Evolutionary conservation across 305 asterid genomes (phyloP).

Genomic region (Fraxinus baroniana): DNA sequence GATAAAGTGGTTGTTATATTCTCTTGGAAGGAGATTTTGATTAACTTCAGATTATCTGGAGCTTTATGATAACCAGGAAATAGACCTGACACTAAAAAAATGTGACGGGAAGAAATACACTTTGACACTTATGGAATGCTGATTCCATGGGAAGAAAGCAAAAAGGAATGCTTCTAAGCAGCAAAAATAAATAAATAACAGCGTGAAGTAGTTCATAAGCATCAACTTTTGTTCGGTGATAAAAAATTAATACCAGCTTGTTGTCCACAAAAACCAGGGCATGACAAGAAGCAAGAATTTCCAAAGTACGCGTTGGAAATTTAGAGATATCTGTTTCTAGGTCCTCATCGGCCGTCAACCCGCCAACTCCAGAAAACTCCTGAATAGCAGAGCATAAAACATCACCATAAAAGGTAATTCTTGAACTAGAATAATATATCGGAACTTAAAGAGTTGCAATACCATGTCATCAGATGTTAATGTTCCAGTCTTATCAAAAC

Average conservation of each 20-base stretch:
- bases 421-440: slow-evolving; percentile 24
- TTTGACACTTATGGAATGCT: background rate
- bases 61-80: background rate
- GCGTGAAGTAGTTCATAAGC: background rate
- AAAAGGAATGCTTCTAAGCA: background rate
- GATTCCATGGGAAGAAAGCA: background rate
- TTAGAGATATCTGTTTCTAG: slow-evolving; percentile 64
- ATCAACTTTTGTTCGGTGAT: background rate
- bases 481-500: slow-evolving; percentile 97
- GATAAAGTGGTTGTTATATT: background rate
- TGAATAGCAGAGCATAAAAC: slow-evolving; percentile 36
- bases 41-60: background rate
- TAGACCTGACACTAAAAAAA: background rate
- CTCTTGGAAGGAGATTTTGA: background rate
- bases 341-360: slow-evolving; percentile 69
- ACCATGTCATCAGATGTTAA: slow-evolving; percentile 99
- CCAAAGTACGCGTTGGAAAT: slow-evolving; percentile 68
- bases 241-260: slow-evolving; percentile 65
- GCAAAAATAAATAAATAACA: background rate
- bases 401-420: slow-evolving; percentile 18
- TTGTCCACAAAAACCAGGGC: slow-evolving; percentile 96
- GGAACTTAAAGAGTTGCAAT: slow-evolving; percentile 26
- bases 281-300: slow-evolving; percentile 96
- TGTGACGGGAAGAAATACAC: background rate
- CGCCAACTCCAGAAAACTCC: slow-evolving; percentile 98